These are phyloP conservation scores for Hyaloperonospora brassicae DNA, from an alignment of 352 stramenopile species.

Conservation along the genomic window DNA sequence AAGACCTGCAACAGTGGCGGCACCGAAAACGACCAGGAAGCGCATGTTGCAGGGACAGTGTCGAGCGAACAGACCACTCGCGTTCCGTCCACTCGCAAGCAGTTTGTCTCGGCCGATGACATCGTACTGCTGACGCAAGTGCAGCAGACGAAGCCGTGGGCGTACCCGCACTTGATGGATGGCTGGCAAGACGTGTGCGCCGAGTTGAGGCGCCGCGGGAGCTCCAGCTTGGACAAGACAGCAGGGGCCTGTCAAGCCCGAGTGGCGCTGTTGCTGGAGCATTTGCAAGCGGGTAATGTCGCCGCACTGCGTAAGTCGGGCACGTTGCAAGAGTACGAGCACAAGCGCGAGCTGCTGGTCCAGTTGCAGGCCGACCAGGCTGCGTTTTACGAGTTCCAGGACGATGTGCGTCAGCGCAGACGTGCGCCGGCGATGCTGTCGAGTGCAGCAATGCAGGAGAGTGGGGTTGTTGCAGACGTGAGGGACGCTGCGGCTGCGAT, in stretches of 20 bases:
- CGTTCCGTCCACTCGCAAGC: slow-evolving; percentile 9
- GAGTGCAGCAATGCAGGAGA: slow-evolving; percentile 17
- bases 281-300: slow-evolving; percentile 26
- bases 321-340: slow-evolving; percentile 20
- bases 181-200: slow-evolving; percentile 29
- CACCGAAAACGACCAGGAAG: no score
- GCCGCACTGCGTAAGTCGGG: slow-evolving; percentile 27
- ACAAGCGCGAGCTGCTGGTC: slow-evolving; percentile 21
- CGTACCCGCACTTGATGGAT: slow-evolving; percentile 24
- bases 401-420: slow-evolving; percentile 12
- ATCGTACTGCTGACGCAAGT: slow-evolving; percentile 31
- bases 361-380: slow-evolving; percentile 18
- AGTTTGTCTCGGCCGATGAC: slow-evolving; percentile 34
- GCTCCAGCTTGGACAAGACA: slow-evolving; percentile 28
- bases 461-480: slow-evolving; percentile 20
- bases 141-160: slow-evolving; percentile 23
- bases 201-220: slow-evolving; percentile 8
- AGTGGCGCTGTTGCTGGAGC: slow-evolving; percentile 22
- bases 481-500: slow-evolving; percentile 15
- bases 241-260: slow-evolving; percentile 30
- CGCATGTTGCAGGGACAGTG: no score
- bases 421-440: slow-evolving; percentile 2
- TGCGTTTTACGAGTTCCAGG: slow-evolving; percentile 15
- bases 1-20: background rate
- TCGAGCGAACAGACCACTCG: no score